These are phyloP conservation scores for Selenicereus undatus DNA, from an alignment of 148 eudicot genomes.

Conservation along the genomic window DNA sequence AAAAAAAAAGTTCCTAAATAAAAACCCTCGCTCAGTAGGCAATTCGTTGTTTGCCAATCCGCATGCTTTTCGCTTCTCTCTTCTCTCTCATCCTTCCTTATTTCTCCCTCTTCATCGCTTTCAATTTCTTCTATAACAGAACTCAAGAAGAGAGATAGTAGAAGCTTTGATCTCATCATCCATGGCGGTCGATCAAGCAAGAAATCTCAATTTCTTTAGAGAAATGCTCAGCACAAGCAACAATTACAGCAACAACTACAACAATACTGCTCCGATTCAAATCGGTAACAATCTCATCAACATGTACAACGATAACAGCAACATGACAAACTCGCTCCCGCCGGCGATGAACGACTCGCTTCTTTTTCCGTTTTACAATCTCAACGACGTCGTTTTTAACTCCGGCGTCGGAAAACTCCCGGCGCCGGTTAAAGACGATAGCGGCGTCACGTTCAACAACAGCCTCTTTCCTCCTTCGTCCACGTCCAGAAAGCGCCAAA, in stretches of 20 bases:
- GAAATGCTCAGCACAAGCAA: neutral
- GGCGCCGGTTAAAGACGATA: conserved; percentile 6
- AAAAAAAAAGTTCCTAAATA: neutral
- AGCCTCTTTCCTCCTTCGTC: neutral
- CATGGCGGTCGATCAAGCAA: conserved; percentile 3
- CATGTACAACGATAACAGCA: conserved; percentile 4
- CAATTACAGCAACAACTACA: neutral
- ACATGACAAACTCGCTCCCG: neutral
- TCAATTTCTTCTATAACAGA: neutral
- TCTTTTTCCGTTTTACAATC: neutral
- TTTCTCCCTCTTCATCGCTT: neutral
- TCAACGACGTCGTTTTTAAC: neutral
- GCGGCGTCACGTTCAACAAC: conserved; percentile 7
- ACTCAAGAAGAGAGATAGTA: neutral
- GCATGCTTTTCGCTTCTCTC: neutral
- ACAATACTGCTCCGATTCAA: neutral
- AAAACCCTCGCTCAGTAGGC: neutral
- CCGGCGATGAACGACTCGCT: neutral
- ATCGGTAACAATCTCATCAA: neutral
- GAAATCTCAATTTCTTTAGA: neutral
- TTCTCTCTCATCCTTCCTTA: neutral
- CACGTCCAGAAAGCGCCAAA: neutral
- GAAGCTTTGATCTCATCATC: neutral
- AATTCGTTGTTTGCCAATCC: neutral
- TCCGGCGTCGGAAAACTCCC: neutral